A percentile compares a stretch with the other conserved stretches of the same genome.
Evolutionary conservation across 495 filamentous ascomycete species (phyloP).

Genomic region (Aeminium ludgeri): DNA sequence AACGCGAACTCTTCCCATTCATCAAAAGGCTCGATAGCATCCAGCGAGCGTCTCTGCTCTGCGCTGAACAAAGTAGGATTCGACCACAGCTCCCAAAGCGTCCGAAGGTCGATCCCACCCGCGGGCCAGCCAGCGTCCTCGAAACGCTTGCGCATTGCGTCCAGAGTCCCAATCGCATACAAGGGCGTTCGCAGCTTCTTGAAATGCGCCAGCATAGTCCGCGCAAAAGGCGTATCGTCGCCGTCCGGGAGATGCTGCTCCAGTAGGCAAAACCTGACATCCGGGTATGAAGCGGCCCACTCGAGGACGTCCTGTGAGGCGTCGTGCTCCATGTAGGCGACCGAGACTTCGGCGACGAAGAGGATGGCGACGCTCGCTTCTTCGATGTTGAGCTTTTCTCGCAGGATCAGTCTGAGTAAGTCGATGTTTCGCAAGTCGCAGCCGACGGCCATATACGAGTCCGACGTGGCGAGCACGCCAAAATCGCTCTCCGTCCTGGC

Average conservation of each 20-base stretch:
- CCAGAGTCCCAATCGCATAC: slow-evolving; percentile 44
- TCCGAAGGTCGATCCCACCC: slow-evolving; percentile 33
- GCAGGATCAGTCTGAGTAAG: slow-evolving; percentile 39
- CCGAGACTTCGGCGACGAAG: slow-evolving; percentile 74
- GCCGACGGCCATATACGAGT: slow-evolving; percentile 57
- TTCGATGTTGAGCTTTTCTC: slow-evolving; percentile 34
- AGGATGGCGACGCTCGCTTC: slow-evolving; percentile 39
- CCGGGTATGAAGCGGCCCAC: slow-evolving; percentile 47
- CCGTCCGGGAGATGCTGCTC: slow-evolving; percentile 77
- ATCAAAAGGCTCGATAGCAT: slow-evolving; percentile 67
- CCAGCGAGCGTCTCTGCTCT: slow-evolving; percentile 38
- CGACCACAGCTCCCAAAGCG: slow-evolving; percentile 67
- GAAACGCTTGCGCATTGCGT: slow-evolving; percentile 51
- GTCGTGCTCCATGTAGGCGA: slow-evolving; percentile 76
- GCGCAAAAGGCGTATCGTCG: slow-evolving; percentile 61
- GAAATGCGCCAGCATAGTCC: slow-evolving; percentile 77
- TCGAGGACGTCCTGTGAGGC: slow-evolving; percentile 52
- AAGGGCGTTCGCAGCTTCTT: slow-evolving; percentile 62
- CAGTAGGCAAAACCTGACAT: slow-evolving; percentile 68
- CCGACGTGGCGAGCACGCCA: slow-evolving; percentile 21
- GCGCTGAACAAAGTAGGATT: slow-evolving; percentile 41
- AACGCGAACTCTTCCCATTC: slow-evolving; percentile 93
- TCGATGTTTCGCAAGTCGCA: slow-evolving; percentile 60
- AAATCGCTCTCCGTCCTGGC: slow-evolving; percentile 17
- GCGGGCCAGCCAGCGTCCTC: slow-evolving; percentile 43